A percentile compares a stretch with the other conserved stretches of the same genome.
Evolutionary conservation across 2,329 filamentous ascomycete genomes (phyloP).

Genomic region (Aspergillus sp.): DNA sequence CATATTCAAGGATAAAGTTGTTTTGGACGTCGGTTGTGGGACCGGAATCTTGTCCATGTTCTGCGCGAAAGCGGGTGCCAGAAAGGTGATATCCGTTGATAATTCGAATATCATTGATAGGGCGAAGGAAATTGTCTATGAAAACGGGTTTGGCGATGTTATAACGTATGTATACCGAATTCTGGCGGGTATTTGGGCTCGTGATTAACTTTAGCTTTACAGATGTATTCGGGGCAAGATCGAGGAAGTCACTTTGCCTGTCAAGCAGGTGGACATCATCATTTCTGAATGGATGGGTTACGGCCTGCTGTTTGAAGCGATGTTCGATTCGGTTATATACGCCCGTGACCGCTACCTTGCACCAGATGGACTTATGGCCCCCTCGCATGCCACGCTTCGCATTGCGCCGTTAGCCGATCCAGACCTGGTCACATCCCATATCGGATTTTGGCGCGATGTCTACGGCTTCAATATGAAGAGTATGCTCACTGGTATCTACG

Average conservation of each 20-base stretch:
- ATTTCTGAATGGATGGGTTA: conserved; percentile 99
- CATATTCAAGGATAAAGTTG: conserved; percentile 79
- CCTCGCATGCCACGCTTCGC: conserved; percentile 79
- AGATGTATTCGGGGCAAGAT: conserved; percentile 78
- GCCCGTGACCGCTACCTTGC: conserved; percentile 84
- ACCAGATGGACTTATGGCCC: conserved; percentile 78
- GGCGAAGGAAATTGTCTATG: conserved; percentile 78
- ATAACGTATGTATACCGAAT: conserved; percentile 57
- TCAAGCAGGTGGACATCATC: conserved; percentile 85
- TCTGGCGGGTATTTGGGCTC: neutral
- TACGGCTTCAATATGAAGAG: conserved; percentile 94
- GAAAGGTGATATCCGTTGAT: conserved; percentile 85
- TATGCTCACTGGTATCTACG: conserved; percentile 80
- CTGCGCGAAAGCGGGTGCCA: conserved; percentile 84
- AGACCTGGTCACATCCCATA: conserved; percentile 74
- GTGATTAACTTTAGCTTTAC: conserved; percentile 11
- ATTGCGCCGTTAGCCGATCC: conserved; percentile 77
- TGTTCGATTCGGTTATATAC: conserved; percentile 89
- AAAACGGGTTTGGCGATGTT: conserved; percentile 70
- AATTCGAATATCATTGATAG: conserved; percentile 88
- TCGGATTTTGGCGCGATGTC: conserved; percentile 85
- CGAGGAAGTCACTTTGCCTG: conserved; percentile 78
- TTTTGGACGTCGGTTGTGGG: conserved; percentile 89
- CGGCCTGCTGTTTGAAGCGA: conserved; percentile 87
- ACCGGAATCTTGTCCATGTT: conserved; percentile 90